Evolutionary conservation across 208 protist genomes (phyloP), one percentile per base, ranked within the genome.

Genomic region (Borovskyia barvae): DNA sequence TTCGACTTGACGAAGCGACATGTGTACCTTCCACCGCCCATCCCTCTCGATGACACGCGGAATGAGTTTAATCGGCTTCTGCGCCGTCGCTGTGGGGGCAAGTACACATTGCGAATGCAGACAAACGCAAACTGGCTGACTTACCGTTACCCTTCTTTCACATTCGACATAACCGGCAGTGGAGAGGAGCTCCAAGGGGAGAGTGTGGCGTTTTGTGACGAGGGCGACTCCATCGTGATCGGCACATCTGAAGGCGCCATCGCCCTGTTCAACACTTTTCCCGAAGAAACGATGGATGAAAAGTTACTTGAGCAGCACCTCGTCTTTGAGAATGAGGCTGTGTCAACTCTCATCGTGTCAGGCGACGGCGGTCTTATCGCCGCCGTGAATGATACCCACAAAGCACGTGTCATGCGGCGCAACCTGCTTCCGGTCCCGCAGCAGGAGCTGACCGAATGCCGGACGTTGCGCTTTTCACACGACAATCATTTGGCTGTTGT

Each of bases 1-100:
- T 92, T 95, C 57, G 85, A 95, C 50, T 65, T 95, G 32, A 80
- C 83, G 11, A 85, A 87, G 55, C 81, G 70, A 55, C 82, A 91
- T 69, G 76, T 92, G 14, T 94, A 92, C 56, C 52, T 84, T 19
- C 82, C 85, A 7, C 63, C 61, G 11, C 63, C 77, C 24, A 56
- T 65, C 7, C 77, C 87, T 24, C 66, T 82, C 15, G 85, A 92
- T 33, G 66, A 85, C 25, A 87, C 73, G 25, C 66, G 81, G 12
- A 91, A 87, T 43, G 66, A 73, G 36, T 82, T 92, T 64, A 86
- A 88, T 60, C 73, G 85, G 15, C 37, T 77, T 24, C 58, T 92
- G 48, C 50, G 50, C 22, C 74, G 75, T 32, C 80, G 80, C 48
- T 79, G 73, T 33, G 73, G 83, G n/a, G 45, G 63, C 19, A 66